Conservation (phyloP, 2,329 filamentous ascomycete genomes). For the Phyllosticta ampelicida region DNA sequence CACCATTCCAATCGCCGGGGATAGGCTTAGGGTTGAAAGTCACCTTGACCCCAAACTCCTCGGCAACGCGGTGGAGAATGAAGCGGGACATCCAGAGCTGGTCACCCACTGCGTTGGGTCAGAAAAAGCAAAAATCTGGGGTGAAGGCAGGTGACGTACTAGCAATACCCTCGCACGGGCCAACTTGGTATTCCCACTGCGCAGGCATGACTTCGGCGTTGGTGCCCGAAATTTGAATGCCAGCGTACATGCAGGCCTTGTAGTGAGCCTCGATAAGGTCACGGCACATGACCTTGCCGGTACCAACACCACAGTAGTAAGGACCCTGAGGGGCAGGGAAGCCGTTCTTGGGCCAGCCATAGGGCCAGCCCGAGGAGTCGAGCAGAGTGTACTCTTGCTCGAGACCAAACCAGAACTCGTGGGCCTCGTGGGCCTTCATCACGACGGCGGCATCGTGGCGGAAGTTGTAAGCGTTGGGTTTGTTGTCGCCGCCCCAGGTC, state of each 20-base stretch:
- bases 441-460: constrained; percentile 82
- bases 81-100: constrained; percentile 91
- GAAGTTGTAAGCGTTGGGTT: constrained; percentile 98
- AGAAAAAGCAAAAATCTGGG: constrained; percentile 14
- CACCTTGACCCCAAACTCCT: constrained; percentile 94
- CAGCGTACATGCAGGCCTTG: constrained; percentile 80
- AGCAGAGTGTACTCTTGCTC: constrained; percentile 97
- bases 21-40: constrained; percentile 95
- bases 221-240: constrained; percentile 91
- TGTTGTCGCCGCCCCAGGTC: constrained; percentile 89
- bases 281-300: constrained; percentile 94
- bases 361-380: constrained; percentile 75
- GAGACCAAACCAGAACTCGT: constrained; percentile 93
- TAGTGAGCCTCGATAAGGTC: constrained; percentile 95
- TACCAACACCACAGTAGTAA: constrained; percentile 97
- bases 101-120: constrained; percentile 60
- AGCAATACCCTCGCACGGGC: constrained; percentile 76
- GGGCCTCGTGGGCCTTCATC: constrained; percentile 74
- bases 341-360: constrained; percentile 80
- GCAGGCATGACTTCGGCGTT: constrained; percentile 98
- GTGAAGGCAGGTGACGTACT: constrained; percentile 48
- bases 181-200: constrained; percentile 97
- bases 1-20: constrained; percentile 92
- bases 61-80: constrained; percentile 80
- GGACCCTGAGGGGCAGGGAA: constrained; percentile 89